phyloP scores from a whole-genome alignment of 2,329 filamentous ascomycete genomes.

The Exutisphaerella laricina region DNA sequence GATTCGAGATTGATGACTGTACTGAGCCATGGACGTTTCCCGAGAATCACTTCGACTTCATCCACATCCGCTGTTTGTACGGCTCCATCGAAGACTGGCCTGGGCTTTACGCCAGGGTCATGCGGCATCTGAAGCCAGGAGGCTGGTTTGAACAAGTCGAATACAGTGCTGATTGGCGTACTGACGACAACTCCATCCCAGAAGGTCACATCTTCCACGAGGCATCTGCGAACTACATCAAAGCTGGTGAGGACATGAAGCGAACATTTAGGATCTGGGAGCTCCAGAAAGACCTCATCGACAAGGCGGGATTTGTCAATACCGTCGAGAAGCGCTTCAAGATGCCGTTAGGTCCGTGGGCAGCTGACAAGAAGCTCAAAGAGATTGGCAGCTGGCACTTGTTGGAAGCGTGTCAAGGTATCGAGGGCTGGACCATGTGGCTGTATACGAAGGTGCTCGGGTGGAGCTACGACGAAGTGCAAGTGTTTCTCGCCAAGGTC shows the following conservation, averaged over 20 bases:
- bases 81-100: constrained; percentile 38
- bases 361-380: constrained; percentile 33
- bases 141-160: constrained; percentile 42
- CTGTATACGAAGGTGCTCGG: too few relatives aligned
- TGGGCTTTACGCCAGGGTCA: constrained; percentile 34
- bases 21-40: constrained; percentile 38
- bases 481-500: too few relatives aligned
- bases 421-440: too few relatives aligned
- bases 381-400: constrained; percentile 36
- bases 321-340: constrained; percentile 34
- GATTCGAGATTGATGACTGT: constrained; percentile 42
- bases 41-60: too few relatives aligned
- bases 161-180: constrained; percentile 6
- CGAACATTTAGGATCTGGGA: constrained; percentile 11
- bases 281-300: constrained; percentile 6
- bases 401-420: too few relatives aligned
- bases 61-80: too few relatives aligned
- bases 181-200: constrained; percentile 31
- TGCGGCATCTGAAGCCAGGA: constrained; percentile 36
- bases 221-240: constrained; percentile 4
- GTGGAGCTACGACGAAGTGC: too few relatives aligned
- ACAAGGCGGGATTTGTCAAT: constrained; percentile 7
- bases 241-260: too few relatives aligned
- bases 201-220: constrained; percentile 23
- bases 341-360: constrained; percentile 40